Evolutionary conservation across 768 basidiomycete genomes (phyloP), one percentile per base, ranked within the genome.

Genomic region (Lentinus tigrinus): DNA sequence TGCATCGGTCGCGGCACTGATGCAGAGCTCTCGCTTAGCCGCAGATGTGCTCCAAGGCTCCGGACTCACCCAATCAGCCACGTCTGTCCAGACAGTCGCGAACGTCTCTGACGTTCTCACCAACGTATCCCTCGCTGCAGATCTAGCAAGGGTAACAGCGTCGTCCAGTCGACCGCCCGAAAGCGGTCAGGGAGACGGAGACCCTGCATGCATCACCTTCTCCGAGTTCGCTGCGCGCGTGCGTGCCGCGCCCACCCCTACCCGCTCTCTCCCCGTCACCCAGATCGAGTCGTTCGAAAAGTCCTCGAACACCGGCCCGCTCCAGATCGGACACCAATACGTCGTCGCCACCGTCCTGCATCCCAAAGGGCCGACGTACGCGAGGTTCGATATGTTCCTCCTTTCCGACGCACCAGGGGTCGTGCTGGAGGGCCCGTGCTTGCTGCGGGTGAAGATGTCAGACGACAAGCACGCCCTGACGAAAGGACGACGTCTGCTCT

Each of bases 381-480:
- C 47, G 9, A 17, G 39, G 24, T 21, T 47, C 51, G 19, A 46
- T 7, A 46, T 46, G 44, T 46, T 53, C 57, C 27, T 52, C 51
- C 8, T 21, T 9, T n/a, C 19, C 44, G 21, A 40, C 14, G 21
- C 39, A 6, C 39, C 16, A 17, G 44, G 43, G 19, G 11, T 31
- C 11, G 19, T 21, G 19, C 6, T 46, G 19, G 6, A 23, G 10
- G 44, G 44, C 10, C 44, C 44, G 19, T 46, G n/a, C 37, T 16
- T 46, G 28, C 51, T 58, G 28, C 21, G 9, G 8, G 16, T 46
- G 24, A 31, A 26, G 23, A 37, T 46, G 27, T 27, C 42, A 21
- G 56, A 57, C 52, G 46, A 58, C 57, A 23, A 36, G 19, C 27
- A 9, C 24, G 27, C 37, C 19, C 51, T 58, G 38, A 53, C 57